phyloP scores from a whole-genome alignment of 108 stramenopile genomes.

The Nitzschia sp. region DNA sequence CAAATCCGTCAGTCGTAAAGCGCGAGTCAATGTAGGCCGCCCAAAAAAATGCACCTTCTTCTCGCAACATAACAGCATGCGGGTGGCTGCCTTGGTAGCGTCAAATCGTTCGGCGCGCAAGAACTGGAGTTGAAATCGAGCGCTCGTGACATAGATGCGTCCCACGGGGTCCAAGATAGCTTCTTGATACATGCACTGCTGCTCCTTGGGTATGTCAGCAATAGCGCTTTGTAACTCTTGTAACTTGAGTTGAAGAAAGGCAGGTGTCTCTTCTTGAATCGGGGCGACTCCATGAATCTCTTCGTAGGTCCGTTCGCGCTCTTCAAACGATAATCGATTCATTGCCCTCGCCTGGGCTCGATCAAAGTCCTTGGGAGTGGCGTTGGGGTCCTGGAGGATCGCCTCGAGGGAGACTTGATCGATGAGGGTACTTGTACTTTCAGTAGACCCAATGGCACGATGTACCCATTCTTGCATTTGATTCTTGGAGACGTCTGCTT shows the following conservation, averaged over 20 bases:
- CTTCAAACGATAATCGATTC: background rate
- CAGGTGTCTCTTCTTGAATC: conserved; percentile 4
- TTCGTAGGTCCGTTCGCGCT: background rate
- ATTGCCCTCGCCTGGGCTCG: background rate
- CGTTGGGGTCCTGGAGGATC: background rate
- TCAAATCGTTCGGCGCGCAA: conserved; percentile 36
- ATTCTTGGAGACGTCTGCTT: background rate
- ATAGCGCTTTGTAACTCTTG: conserved; percentile 14
- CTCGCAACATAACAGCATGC: conserved; percentile 10
- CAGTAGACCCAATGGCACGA: background rate
- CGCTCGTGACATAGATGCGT: background rate
- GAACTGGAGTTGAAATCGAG: conserved; percentile 9
- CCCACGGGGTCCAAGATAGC: background rate
- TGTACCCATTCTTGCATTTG: background rate
- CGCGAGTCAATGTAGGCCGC: background rate
- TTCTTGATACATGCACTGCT: background rate
- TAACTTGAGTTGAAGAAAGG: conserved; percentile 17
- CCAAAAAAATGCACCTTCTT: conserved; percentile 23
- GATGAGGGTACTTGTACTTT: background rate
- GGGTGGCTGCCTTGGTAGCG: conserved; percentile 16
- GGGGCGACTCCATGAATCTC: conserved; percentile 12
- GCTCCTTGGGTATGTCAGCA: background rate
- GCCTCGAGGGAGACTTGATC: background rate
- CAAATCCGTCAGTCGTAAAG: conserved; percentile 7
- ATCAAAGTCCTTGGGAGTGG: background rate